Base-by-base conservation (phyloP, 441 rosid genomes). In the Croton setiger region DNA sequence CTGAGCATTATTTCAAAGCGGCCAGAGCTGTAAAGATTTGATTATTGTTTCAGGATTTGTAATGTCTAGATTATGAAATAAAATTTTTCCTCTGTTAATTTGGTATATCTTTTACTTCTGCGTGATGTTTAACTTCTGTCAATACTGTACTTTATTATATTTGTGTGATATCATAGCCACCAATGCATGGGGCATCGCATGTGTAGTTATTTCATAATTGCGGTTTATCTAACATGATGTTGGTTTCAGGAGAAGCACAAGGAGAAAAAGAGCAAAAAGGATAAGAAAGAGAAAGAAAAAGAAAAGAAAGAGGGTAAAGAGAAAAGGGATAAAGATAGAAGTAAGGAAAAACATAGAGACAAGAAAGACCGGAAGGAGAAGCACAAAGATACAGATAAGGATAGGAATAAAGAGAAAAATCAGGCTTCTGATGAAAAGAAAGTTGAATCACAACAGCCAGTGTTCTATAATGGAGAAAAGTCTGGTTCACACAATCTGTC, bases 181-280 rank as follows among this genome's bases (percentile, higher is more conserved):
- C 31, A 27, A 0, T 2, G 1, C 31, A 27, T 27, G 31, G 31
- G 1, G 31, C 31, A 27, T 27, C 31, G 31, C 31, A 27, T 27
- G 31, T 27, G 31, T 27, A 52, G 27, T 52, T n/a, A 7, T n/a
- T 49, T 15, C 21, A 27, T 8, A 52, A 20, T n/a, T 52, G 2
- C 20, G 56, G 56, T 52, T 52, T 20, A 3, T 52, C 56, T 52
- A 43, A 23, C 27, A 43, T 7, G 35, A 21, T 39, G 12, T 14
- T 18, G n/a, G 69, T 70, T 64, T 64, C 83, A 88, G 92, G 92
- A 83, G 82, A 88, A 81, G 63, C 72, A 56, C 60, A 87, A 80
- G 78, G 91, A 88, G 75, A 85, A 83, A 83, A 86, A 71, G 48
- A 80, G 76, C 65, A 86, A 85, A 61, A 88, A 82, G 71, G 89